Evolutionary conservation across 495 filamentous ascomycete genomes (phyloP).

Genomic region (Daldinia concentrica): DNA sequence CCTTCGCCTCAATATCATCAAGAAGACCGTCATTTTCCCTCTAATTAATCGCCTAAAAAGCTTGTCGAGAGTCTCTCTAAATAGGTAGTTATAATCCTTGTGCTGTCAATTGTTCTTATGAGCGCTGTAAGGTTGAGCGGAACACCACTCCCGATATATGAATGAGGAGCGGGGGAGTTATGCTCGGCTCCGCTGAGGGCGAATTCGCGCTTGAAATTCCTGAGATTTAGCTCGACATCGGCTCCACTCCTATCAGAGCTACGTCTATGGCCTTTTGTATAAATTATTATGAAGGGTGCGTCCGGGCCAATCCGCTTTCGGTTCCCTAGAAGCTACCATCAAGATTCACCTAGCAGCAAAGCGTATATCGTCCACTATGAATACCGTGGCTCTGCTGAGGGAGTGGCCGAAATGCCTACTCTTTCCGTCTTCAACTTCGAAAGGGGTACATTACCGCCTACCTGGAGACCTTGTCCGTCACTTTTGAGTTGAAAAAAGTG

Average conservation of each 20-base stretch:
- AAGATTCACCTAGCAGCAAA: conserved; percentile 53
- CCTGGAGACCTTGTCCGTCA: neutral
- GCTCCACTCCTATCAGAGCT: neutral
- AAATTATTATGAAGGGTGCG: neutral
- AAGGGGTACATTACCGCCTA: neutral
- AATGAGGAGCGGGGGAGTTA: neutral
- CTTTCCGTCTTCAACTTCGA: conserved; percentile 4
- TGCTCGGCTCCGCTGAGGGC: neutral
- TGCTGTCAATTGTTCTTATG: neutral
- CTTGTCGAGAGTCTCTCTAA: neutral
- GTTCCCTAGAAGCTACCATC: neutral
- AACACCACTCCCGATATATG: neutral
- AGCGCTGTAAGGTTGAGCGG: neutral
- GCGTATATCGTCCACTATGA: too few species aligned
- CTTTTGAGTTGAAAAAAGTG: neutral
- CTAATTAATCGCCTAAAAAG: neutral
- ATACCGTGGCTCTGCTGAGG: too few species aligned
- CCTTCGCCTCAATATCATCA: neutral
- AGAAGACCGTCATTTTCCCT: neutral
- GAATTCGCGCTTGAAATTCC: neutral
- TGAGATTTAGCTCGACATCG: neutral
- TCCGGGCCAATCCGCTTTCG: neutral
- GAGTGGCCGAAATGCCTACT: conserved; percentile 61
- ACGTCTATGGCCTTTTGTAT: neutral
- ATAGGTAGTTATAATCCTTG: neutral